A percentile compares a stretch with the other conserved stretches of the same genome.
Conservation (phyloP, 257 asterid species). For the Haberlea rhodopensis region DNA sequence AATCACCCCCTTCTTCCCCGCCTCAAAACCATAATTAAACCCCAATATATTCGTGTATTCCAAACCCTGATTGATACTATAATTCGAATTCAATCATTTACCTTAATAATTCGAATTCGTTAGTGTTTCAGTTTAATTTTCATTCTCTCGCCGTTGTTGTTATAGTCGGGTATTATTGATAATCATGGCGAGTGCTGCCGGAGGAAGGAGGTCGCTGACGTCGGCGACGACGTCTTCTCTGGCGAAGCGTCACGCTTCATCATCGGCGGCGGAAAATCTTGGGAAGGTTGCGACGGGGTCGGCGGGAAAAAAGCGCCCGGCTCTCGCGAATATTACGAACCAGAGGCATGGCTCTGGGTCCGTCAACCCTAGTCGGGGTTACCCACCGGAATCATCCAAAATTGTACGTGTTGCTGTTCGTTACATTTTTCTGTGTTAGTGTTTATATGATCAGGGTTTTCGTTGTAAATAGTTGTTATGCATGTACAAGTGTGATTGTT, state of each 20-base stretch:
- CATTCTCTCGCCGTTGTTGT: constrained; percentile 27
- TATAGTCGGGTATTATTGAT: neutral
- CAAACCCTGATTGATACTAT: constrained; percentile 11
- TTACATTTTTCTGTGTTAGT: neutral
- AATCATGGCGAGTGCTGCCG: constrained; percentile 45
- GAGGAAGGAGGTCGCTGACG: constrained; percentile 39
- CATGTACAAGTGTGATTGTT: neutral
- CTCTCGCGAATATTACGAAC: constrained; percentile 67
- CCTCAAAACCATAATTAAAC: constrained; percentile 47
- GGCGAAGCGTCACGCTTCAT: constrained; percentile 63
- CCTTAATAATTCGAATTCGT: constrained; percentile 9
- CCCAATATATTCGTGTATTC: constrained; percentile 9
- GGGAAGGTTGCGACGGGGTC: constrained; percentile 39
- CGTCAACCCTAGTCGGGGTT: constrained; percentile 31
- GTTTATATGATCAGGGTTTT: too few relatives aligned
- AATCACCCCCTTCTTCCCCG: constrained; percentile 47
- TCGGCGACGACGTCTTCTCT: constrained; percentile 55
- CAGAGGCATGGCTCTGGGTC: constrained; percentile 43
- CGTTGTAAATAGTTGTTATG: neutral
- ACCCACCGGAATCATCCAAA: constrained; percentile 47
- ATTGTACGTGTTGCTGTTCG: constrained; percentile 44
- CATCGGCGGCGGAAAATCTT: constrained; percentile 37
- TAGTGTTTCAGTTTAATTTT: neutral
- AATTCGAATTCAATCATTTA: neutral
- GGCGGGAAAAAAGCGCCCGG: constrained; percentile 75